Evolutionary conservation across 2,329 filamentous ascomycete species (phyloP), one percentile per base, ranked within the genome.

Genomic region (Orbilia javanica): DNA sequence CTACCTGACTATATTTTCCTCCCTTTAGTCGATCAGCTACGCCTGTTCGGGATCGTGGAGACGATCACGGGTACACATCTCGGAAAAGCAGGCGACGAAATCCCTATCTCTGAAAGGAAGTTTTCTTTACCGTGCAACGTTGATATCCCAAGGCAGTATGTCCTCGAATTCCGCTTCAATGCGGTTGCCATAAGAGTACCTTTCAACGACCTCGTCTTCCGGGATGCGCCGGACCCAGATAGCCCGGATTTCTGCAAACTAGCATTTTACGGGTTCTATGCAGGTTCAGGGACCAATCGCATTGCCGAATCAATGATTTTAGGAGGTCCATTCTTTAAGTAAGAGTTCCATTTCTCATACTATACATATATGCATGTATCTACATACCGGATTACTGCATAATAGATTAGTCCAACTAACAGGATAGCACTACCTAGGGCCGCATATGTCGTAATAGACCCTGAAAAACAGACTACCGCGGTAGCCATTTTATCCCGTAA

Each of bases 301-400:
- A n/a, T n/a, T n/a, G 34, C 34, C 2, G 36, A 15, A 15, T 15
- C 4, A 18, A 7, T 44, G 2, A 20, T 44, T 2, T 6, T 66
- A 7, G 63, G 63, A 18, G 63, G 46, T 6, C 18, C 46, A 11
- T 66, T 66, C 31, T 39, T 52, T 13, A 66, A 50, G 63, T 66
- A 34, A 39, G 63, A 3, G 20, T 36, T 57, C 5, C 11, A 36
- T 44, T 44, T 10, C 34, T 25, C 11, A 15, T 2, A 15, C n/a
- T 15, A 39, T 11, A 2, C n/a, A 25, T 25, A 20, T 18, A 42
- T 8, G 39, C 8, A n/a, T n/a, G n/a, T n/a, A n/a, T n/a, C n/a
- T n/a, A n/a, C n/a, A n/a, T n/a, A n/a, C n/a, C n/a, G n/a, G n/a
- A n/a, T n/a, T n/a, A n/a, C n/a, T n/a, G n/a, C n/a, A n/a, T n/a